These are phyloP conservation scores for Fraxinus velutina DNA, from an alignment of 305 asterid genomes.

Conservation along the genomic window DNA sequence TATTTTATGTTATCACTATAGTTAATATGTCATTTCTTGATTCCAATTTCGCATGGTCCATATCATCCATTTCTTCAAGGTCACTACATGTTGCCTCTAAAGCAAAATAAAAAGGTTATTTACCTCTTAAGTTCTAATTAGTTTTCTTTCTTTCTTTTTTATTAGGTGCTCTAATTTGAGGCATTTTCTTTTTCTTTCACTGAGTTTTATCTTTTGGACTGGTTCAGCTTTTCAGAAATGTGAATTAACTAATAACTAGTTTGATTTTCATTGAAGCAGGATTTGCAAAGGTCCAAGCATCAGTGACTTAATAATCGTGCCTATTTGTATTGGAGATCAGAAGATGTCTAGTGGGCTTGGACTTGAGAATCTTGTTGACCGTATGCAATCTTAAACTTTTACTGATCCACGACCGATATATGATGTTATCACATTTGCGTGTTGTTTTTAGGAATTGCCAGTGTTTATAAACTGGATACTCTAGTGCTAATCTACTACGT, in stretches of 20 bases:
- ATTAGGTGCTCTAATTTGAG: neutral
- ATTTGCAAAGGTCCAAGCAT: constrained; percentile 2
- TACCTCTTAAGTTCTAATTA: neutral
- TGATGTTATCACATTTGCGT: neutral
- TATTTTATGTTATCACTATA: neutral
- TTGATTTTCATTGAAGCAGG: constrained; percentile 26
- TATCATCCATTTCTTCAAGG: neutral
- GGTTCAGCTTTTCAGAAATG: neutral
- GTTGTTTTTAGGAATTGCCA: neutral
- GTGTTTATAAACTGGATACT: constrained; percentile 1
- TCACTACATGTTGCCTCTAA: neutral
- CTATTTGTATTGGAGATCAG: constrained; percentile 19
- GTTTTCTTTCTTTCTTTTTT: neutral
- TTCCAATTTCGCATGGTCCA: neutral
- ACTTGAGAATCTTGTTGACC: constrained; percentile 79
- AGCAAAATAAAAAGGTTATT: neutral
- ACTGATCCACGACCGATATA: constrained; percentile 2
- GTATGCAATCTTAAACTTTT: constrained; percentile 38
- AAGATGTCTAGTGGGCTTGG: constrained; percentile 67
- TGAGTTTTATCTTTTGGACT: neutral
- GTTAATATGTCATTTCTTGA: neutral
- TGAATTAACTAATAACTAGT: neutral
- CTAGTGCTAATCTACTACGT: neutral
- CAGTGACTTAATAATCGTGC: constrained; percentile 16
- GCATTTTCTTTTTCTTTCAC: neutral